Conservation (phyloP, 306 rosid species). For the Acacia crassicarpa region DNA sequence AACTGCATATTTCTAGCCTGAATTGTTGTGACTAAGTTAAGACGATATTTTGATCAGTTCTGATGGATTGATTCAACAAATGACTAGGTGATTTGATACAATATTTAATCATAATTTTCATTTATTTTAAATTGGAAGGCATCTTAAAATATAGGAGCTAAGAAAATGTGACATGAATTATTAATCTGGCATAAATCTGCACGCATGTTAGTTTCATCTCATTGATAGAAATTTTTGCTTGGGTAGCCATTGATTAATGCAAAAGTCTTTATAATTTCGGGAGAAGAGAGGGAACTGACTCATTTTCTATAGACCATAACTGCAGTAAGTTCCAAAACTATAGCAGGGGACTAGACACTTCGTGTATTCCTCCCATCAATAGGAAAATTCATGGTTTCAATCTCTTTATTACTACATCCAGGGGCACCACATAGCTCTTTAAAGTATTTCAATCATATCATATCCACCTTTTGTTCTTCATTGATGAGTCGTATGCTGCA, state of each 20-base stretch:
- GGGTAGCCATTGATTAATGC: background rate
- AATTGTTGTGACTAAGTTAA: background rate
- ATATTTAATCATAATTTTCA: background rate
- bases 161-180: conserved; percentile 14
- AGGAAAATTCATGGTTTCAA: background rate
- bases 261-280: background rate
- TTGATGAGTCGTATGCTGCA: background rate
- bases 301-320: background rate
- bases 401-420: background rate
- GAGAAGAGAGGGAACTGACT: background rate
- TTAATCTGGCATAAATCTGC: background rate
- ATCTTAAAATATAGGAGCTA: background rate
- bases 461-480: background rate
- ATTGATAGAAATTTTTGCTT: background rate
- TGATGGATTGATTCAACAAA: conserved; percentile 14
- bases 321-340: background rate
- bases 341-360: background rate
- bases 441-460: background rate
- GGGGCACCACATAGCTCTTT: background rate
- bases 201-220: background rate
- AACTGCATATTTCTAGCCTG: background rate
- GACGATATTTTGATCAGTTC: background rate
- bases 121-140: background rate
- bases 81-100: background rate
- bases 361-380: background rate